Conservation (phyloP, 2,329 filamentous ascomycete genomes). For the Beauveria caledonica region DNA sequence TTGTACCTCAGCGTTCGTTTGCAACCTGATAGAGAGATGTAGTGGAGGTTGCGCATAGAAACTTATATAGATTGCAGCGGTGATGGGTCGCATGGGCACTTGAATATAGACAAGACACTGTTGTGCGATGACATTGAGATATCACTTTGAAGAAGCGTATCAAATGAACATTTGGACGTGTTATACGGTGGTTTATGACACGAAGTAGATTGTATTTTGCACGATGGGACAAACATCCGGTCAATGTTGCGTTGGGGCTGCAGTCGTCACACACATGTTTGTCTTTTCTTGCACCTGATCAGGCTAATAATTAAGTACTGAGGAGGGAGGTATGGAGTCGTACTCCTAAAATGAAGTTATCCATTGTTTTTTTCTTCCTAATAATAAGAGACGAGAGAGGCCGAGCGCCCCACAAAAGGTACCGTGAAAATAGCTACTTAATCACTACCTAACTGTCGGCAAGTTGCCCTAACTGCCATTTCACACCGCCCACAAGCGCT, state of each 20-base stretch:
- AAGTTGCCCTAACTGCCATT: conserved; percentile 37
- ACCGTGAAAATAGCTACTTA: background rate
- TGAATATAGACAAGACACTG: conserved; percentile 2
- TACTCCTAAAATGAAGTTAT: no score
- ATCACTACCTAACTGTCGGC: background rate
- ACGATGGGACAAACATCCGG: no score
- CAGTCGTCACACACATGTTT: no score
- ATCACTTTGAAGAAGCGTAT: background rate
- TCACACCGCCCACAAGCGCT: conserved; percentile 29
- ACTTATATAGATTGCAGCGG: conserved; percentile 4
- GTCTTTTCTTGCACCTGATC: no score
- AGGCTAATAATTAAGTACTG: no score
- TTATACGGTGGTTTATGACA: background rate
- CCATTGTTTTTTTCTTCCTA: no score
- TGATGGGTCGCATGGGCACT: conserved; percentile 2
- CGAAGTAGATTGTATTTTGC: background rate
- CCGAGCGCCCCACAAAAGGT: no score
- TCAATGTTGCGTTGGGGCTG: no score
- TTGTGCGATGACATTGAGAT: background rate
- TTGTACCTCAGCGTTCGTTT: conserved; percentile 5
- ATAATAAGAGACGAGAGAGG: background rate
- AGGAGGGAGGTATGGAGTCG: no score
- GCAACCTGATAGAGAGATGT: background rate
- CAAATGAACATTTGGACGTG: background rate
- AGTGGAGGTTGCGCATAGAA: background rate